Evolutionary conservation across 2,329 filamentous ascomycete genomes (phyloP), one percentile per base, ranked within the genome.

Genomic region (Moelleriella libera): DNA sequence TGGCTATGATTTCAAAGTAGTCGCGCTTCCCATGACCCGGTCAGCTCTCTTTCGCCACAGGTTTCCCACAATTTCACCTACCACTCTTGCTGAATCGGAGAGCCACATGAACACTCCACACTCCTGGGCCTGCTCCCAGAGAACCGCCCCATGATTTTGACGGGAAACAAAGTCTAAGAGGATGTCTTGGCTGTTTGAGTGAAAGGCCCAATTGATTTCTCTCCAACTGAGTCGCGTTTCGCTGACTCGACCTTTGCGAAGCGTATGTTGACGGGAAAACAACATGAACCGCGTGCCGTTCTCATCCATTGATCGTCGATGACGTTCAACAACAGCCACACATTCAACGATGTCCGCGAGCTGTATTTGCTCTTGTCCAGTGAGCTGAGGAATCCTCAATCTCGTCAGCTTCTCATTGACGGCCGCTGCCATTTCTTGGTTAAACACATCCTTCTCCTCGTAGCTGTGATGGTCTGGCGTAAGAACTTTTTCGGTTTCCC

Each of bases 51-150:
- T 12, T 9, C 34, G 8, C 8, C 34, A 8, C 12, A 8, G 12
- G 12, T 37, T 37, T 8, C 34, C 8, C 34, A 12, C 8, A 5
- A 37, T 5, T 12, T 3, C 10, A 41, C 40, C 10, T n/a, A 92
- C 87, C 60, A 97, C 69, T 28, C 88, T 81, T 47, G 75, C 76
- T 14, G 73, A 64, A 62, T 96, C 89, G 0, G 80, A 78, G 52
- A 98, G 73, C 90, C 92, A 98, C 81, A 96, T 90, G 59, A 95
- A 96, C 48, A 97, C 74, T 9, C 92, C 92, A 54, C 84, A 87
- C 60, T 94, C 84, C 44, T 84, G 76, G 1, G 90, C 92, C 56
- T 89, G 76, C 52, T 84, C 77, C 92, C 92, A 98, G 6, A 83
- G 68, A 68, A 97, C 74, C 50, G 78, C 82, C 1, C 83, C 83